phyloP scores from a whole-genome alignment of 1,139 yeast genomes.

The Debaryomyces singareniensis region DNA sequence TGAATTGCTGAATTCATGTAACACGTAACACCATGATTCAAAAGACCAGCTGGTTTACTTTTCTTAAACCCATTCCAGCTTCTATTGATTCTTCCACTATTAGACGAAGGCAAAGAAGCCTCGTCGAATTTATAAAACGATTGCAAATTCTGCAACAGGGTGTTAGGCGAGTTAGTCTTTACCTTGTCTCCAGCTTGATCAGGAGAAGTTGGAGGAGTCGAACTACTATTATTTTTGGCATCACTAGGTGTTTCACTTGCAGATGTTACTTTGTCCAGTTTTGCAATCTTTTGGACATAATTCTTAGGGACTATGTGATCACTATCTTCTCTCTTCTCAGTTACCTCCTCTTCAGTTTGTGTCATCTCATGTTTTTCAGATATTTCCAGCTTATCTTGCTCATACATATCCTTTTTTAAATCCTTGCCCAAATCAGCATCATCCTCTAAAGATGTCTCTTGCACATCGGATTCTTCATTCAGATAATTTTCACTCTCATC shows the following conservation, averaged over 20 bases:
- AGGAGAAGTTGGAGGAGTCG: slow-evolving; percentile 42
- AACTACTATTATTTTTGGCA: slow-evolving; percentile 1
- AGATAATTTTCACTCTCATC: slow-evolving; percentile 16
- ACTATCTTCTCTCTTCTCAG: slow-evolving; percentile 11
- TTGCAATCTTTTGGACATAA: slow-evolving; percentile 17
- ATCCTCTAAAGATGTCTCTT: slow-evolving; percentile 1
- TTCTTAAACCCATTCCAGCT: slow-evolving; percentile 51
- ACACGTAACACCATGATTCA: slow-evolving; percentile 93
- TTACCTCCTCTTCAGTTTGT: slow-evolving; percentile 8
- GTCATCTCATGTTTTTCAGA: too few relatives aligned
- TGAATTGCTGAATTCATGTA: slow-evolving; percentile 95
- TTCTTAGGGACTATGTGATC: slow-evolving; percentile 9
- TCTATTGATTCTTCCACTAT: slow-evolving; percentile 47
- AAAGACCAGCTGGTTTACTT: slow-evolving; percentile 61
- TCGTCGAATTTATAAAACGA: too few relatives aligned
- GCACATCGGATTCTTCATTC: slow-evolving; percentile 14
- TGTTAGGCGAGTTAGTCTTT: too few relatives aligned
- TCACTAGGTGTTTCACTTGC: slow-evolving; percentile 8
- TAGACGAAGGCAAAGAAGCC: too few relatives aligned
- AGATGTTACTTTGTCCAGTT: slow-evolving; percentile 43
- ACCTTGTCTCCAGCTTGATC: slow-evolving; percentile 22
- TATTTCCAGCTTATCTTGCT: too few relatives aligned
- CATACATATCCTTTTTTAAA: slow-evolving; percentile 5
- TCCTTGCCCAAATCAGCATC: slow-evolving; percentile 2
- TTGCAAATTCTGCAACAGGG: too few relatives aligned